Evolutionary conservation across 371 early-diverging fungal genomes (phyloP), one percentile per base, ranked within the genome.

Genomic region (Rhizoclosmatium hyalinum): DNA sequence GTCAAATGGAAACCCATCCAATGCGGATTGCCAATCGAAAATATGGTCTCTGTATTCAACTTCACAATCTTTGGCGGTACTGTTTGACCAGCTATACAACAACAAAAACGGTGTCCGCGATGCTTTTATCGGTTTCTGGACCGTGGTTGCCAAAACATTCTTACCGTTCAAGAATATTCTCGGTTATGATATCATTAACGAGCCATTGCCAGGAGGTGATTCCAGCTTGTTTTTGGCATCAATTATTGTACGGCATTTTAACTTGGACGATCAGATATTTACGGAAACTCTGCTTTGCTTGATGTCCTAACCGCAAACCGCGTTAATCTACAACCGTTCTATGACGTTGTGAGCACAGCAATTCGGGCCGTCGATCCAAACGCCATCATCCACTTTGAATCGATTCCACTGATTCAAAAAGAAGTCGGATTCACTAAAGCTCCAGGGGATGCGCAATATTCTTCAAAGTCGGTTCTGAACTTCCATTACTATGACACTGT

Each of bases 101-200:
- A 87, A 88, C 70, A 80, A 81, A 60, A 82, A 85, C 55, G 77
- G 75, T 17, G 72, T 86, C 1, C 81, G 85, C 2, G 86, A 85
- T 62, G 74, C 82, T 0, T 87, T 87, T 79, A 84, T 85, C 3
- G 71, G 75, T 17, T 88, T 84, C 53, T 88, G 88, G 88, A 83
- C 77, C 65, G 69, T 68, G 1, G 83, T 88, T 14, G 83, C 88
- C 0, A 65, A 72, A 32, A 78, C 82, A 42, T 85, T 85, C 56
- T 62, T 64, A 2, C 73, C 72, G 2, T 74, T 83, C 0, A 78
- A 68, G 19, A 86, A 87, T 64, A 84, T 88, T 42, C 67, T 87
- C 63, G 88, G 88, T 0, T 88, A 88, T 56, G 84, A 88, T 69
- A 60, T 88, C 21, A 79, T 88, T 63, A 88, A 88, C 58, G 88